phyloP scores from a whole-genome alignment of 306 rosid species.

The Amphicarpaea edgeworthii region DNA sequence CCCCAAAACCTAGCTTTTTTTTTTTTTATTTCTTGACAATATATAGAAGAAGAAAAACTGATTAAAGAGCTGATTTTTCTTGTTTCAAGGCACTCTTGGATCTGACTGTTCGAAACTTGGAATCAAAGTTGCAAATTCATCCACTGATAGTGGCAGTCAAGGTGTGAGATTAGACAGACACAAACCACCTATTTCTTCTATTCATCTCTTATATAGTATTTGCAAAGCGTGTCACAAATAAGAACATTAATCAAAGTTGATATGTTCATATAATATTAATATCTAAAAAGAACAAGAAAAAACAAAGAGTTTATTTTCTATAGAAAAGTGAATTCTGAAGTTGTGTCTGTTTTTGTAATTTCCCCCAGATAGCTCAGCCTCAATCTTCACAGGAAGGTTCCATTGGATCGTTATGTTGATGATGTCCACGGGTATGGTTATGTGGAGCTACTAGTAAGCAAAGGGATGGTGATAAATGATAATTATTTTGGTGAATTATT shows the following conservation, averaged over 20 bases:
- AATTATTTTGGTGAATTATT: slow-evolving; percentile 37
- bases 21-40: background rate
- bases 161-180: slow-evolving; percentile 64
- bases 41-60: background rate
- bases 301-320: slow-evolving; percentile 2
- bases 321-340: slow-evolving; percentile 22
- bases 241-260: background rate
- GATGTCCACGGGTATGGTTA: slow-evolving; percentile 55
- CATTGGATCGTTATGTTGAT: slow-evolving; percentile 55
- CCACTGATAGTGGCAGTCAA: background rate
- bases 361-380: slow-evolving; percentile 51
- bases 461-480: background rate
- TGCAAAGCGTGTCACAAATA: background rate
- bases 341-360: slow-evolving; percentile 22
- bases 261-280: background rate
- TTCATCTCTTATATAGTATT: background rate
- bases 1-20: background rate
- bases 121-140: slow-evolving; percentile 65
- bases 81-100: slow-evolving; percentile 72
- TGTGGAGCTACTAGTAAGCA: slow-evolving; percentile 59
- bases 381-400: slow-evolving; percentile 58
- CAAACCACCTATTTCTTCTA: background rate
- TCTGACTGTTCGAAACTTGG: slow-evolving; percentile 81
- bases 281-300: background rate
- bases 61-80: background rate